These are phyloP conservation scores for Geotrichum phurueaensis DNA, from an alignment of 1,139 yeast genomes.

Conservation along the genomic window DNA sequence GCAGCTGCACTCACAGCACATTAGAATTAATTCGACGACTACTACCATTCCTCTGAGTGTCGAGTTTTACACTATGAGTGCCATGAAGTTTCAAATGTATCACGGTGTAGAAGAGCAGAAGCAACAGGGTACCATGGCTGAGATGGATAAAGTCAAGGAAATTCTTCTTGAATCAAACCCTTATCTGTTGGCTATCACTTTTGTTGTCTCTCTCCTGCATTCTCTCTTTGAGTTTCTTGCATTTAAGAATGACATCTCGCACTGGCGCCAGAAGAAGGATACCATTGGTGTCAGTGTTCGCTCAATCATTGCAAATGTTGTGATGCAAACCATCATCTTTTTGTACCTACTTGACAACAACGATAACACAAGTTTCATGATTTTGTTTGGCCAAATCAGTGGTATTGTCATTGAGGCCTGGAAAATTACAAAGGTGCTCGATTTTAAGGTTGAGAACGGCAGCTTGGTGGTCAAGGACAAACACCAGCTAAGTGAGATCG, in stretches of 20 bases:
- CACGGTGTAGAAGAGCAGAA: conserved; percentile 30
- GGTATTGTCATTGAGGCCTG: conserved; percentile 41
- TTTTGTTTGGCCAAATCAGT: conserved; percentile 37
- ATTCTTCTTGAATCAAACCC: conserved; percentile 38
- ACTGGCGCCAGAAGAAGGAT: conserved; percentile 39
- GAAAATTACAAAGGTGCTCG: conserved; percentile 39
- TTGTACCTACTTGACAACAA: conserved; percentile 37
- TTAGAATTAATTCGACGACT: conserved; percentile 31
- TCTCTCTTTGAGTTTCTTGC: conserved; percentile 39
- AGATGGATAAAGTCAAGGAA: conserved; percentile 37
- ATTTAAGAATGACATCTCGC: conserved; percentile 39
- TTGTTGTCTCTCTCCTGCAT: conserved; percentile 36
- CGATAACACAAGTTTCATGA: conserved; percentile 40
- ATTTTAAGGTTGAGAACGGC: conserved; percentile 27
- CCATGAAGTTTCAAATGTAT: conserved; percentile 34
- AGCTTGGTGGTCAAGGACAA: conserved; percentile 32
- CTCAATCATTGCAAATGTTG: conserved; percentile 39
- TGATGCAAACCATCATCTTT: conserved; percentile 39
- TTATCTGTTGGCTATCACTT: conserved; percentile 34
- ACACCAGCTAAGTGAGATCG: conserved; percentile 36
- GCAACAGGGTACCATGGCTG: conserved; percentile 31
- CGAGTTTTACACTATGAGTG: conserved; percentile 28
- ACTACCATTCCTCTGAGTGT: conserved; percentile 30
- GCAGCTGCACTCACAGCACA: conserved; percentile 37
- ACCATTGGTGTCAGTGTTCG: conserved; percentile 39